phyloP scores from a whole-genome alignment of 2,329 filamentous ascomycete species.

The Xylariaceae sp. region DNA sequence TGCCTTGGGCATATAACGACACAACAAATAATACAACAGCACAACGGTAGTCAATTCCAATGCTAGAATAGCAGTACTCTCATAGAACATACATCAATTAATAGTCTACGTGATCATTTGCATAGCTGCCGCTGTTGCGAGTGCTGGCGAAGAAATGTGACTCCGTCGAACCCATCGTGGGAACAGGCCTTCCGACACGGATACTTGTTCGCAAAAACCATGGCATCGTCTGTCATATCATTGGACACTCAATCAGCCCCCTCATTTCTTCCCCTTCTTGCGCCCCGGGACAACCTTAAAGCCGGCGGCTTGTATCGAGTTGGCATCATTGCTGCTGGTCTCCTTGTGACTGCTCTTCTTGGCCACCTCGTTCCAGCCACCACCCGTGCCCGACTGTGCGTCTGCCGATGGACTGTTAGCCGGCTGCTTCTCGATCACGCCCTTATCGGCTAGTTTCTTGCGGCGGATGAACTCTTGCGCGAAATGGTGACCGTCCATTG shows the following conservation, averaged over 20 bases:
- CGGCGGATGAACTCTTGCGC: slow-evolving; percentile 93
- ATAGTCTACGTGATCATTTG: too few relatives aligned
- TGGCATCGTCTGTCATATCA: background rate
- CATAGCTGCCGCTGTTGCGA: too few relatives aligned
- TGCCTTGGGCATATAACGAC: too few relatives aligned
- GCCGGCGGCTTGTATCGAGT: slow-evolving; percentile 55
- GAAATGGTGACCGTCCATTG: slow-evolving; percentile 91
- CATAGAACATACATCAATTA: too few relatives aligned
- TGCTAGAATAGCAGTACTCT: too few relatives aligned
- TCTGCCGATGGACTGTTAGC: slow-evolving; percentile 51
- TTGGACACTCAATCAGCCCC: background rate
- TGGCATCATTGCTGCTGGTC: slow-evolving; percentile 47
- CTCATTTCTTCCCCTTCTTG: slow-evolving; percentile 83
- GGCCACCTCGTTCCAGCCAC: slow-evolving; percentile 93
- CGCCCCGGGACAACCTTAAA: slow-evolving; percentile 92
- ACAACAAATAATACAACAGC: too few relatives aligned
- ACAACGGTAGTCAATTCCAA: too few relatives aligned
- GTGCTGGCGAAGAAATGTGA: too few relatives aligned
- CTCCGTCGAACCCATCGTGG: too few relatives aligned
- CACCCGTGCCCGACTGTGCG: slow-evolving; percentile 47
- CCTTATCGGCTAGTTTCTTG: slow-evolving; percentile 91
- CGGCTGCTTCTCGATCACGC: slow-evolving; percentile 76
- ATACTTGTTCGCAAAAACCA: background rate
- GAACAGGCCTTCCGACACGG: background rate
- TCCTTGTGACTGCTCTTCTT: slow-evolving; percentile 76